Percentiles rank a stretch among this genome's conserved stretches.
Conservation (phyloP, 331 rosid genomes). For the Acacia concinna region DNA sequence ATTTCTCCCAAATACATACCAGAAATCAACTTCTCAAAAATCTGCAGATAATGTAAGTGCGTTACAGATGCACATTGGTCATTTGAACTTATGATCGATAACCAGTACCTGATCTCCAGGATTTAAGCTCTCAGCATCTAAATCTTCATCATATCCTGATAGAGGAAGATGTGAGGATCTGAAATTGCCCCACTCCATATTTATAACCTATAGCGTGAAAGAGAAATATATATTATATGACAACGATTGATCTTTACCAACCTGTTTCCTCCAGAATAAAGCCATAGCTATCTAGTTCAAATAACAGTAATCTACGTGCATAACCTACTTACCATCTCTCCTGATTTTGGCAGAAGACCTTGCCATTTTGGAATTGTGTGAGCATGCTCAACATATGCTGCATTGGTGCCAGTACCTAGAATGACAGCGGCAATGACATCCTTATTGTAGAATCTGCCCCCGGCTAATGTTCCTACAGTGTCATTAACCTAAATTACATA, state of each 20-base stretch:
- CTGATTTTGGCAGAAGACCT: constrained; percentile 63
- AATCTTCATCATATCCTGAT: constrained; percentile 53
- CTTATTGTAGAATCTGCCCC: constrained; percentile 53
- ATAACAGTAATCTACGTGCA: background rate
- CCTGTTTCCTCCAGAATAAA: background rate
- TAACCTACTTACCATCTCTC: constrained; percentile 60
- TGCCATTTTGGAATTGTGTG: constrained; percentile 70
- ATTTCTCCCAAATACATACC: constrained; percentile 84
- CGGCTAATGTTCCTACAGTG: constrained; percentile 71
- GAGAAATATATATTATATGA: no score
- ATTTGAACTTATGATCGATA: background rate
- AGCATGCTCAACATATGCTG: constrained; percentile 70
- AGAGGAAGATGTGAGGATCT: constrained; percentile 59
- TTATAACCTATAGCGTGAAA: no score
- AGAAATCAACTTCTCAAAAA: constrained; percentile 66
- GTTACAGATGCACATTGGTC: no score
- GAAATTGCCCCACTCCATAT: constrained; percentile 82
- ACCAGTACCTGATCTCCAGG: constrained; percentile 76
- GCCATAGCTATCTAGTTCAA: no score
- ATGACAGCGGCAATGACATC: constrained; percentile 70
- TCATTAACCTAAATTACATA: constrained; percentile 62
- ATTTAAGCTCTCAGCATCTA: constrained; percentile 66
- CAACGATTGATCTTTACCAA: background rate
- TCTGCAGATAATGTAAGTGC: constrained; percentile 44
- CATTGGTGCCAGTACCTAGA: constrained; percentile 80